phyloP scores from a whole-genome alignment of 768 basidiomycete genomes.

The Leccinum longicurvipes region DNA sequence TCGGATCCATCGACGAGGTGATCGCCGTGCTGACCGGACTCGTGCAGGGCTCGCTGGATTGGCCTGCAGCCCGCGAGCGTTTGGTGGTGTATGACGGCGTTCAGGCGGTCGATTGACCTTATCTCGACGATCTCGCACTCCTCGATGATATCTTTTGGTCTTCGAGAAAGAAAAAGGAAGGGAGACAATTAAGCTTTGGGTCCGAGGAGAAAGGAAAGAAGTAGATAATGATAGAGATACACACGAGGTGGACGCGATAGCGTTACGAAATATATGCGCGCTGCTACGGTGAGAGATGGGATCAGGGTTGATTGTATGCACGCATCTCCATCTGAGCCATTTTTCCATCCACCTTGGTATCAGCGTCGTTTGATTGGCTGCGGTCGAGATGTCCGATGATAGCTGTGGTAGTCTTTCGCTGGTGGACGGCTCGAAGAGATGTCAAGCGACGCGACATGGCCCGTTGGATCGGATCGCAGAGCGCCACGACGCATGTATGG shows the following conservation, averaged over 20 bases:
- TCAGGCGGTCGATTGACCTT: slow-evolving; percentile 65
- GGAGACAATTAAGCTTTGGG: slow-evolving; percentile 2
- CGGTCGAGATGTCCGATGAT: background rate
- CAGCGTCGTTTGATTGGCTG: background rate
- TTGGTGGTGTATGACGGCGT: slow-evolving; percentile 84
- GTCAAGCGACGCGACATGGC: background rate
- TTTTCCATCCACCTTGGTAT: background rate
- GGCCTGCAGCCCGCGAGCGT: slow-evolving; percentile 69
- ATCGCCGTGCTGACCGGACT: slow-evolving; percentile 76
- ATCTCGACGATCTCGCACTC: background rate
- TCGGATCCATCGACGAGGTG: slow-evolving; percentile 88
- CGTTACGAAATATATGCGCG: background rate
- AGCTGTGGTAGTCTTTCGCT: background rate
- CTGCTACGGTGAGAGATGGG: background rate
- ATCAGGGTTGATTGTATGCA: background rate
- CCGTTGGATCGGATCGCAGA: background rate
- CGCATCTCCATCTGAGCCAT: background rate
- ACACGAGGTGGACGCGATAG: background rate
- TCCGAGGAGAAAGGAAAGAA: slow-evolving; percentile 15
- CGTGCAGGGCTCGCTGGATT: slow-evolving; percentile 69
- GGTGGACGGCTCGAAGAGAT: background rate
- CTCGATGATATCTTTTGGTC: background rate
- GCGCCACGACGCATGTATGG: slow-evolving; percentile 5
- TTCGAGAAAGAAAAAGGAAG: background rate
- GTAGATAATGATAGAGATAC: slow-evolving; percentile 1